Evolutionary conservation across 495 filamentous ascomycete genomes (phyloP).

Genomic region (Aspergillus mulundensis): DNA sequence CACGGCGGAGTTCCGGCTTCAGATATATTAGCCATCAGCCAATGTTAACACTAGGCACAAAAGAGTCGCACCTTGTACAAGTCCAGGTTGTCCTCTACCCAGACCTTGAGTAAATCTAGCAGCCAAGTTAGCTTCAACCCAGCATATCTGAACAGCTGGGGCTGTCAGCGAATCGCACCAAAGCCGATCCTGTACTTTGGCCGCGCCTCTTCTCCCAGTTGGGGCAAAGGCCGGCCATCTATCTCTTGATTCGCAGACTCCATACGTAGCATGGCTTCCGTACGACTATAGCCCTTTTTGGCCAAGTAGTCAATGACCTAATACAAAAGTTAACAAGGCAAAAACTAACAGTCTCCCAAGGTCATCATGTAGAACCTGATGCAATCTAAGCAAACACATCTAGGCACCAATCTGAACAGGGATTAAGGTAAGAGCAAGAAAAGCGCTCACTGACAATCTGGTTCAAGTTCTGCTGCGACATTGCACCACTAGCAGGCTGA

Average conservation of each 20-base stretch:
- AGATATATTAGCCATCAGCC: conserved; percentile 25
- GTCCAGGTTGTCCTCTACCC: conserved; percentile 86
- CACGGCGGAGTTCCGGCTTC: conserved; percentile 78
- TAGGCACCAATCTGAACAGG: neutral
- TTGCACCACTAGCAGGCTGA: conserved; percentile 40
- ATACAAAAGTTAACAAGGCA: conserved; percentile 2
- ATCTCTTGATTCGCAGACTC: conserved; percentile 80
- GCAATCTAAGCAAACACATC: neutral
- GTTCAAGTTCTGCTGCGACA: conserved; percentile 85
- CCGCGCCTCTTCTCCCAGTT: conserved; percentile 62
- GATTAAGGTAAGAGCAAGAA: neutral
- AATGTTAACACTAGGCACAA: neutral
- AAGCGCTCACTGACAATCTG: conserved; percentile 70
- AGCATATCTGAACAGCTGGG: neutral
- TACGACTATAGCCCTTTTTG: conserved; percentile 92
- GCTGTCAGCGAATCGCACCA: conserved; percentile 36
- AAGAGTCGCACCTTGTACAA: conserved; percentile 71
- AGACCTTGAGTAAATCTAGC: conserved; percentile 62
- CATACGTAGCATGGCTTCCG: conserved; percentile 86
- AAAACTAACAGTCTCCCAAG: neutral
- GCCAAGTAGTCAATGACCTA: conserved; percentile 94
- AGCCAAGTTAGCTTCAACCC: conserved; percentile 7
- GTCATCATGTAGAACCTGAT: neutral
- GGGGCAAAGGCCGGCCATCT: conserved; percentile 66
- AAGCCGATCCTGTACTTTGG: conserved; percentile 73